A percentile compares a stretch with the other conserved stretches of the same genome.
phyloP scores from a whole-genome alignment of 2,329 filamentous ascomycete species.

The Lecanosticta acicola region DNA sequence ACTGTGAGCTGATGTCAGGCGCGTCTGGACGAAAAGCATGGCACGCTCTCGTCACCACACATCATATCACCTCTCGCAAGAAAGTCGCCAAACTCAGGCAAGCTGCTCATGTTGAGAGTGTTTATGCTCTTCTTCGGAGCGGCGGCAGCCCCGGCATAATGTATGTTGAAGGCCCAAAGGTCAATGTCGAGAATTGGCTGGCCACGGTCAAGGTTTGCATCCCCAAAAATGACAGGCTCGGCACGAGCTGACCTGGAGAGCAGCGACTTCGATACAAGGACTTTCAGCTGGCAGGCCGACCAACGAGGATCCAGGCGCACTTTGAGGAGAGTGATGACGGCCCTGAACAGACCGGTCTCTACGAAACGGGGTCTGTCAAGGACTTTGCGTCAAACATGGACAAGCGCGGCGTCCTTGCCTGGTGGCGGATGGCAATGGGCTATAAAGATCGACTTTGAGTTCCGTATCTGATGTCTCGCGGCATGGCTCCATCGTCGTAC shows the following conservation, averaged over 20 bases:
- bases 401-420: slow-evolving; percentile 51
- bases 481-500: too few relatives aligned
- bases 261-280: slow-evolving; percentile 63
- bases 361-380: slow-evolving; percentile 59
- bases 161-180: slow-evolving; percentile 64
- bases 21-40: slow-evolving; percentile 1
- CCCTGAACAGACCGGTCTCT: slow-evolving; percentile 37
- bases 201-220: slow-evolving; percentile 51
- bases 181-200: slow-evolving; percentile 58
- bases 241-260: not conserved
- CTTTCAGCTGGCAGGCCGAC: slow-evolving; percentile 58
- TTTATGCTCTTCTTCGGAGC: slow-evolving; percentile 60
- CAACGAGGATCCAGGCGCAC: slow-evolving; percentile 38
- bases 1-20: not conserved
- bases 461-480: too few relatives aligned
- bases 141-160: slow-evolving; percentile 70
- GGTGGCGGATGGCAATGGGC: slow-evolving; percentile 67
- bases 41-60: slow-evolving; percentile 66
- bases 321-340: slow-evolving; percentile 13
- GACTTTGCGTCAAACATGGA: slow-evolving; percentile 61
- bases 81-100: slow-evolving; percentile 62
- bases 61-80: slow-evolving; percentile 76
- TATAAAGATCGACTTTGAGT: slow-evolving; percentile 31
- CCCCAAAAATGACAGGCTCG: too few relatives aligned
- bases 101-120: slow-evolving; percentile 55